Evolutionary conservation across 2,329 filamentous ascomycete species (phyloP).

Genomic region (Pseudogymnoascus sp.): DNA sequence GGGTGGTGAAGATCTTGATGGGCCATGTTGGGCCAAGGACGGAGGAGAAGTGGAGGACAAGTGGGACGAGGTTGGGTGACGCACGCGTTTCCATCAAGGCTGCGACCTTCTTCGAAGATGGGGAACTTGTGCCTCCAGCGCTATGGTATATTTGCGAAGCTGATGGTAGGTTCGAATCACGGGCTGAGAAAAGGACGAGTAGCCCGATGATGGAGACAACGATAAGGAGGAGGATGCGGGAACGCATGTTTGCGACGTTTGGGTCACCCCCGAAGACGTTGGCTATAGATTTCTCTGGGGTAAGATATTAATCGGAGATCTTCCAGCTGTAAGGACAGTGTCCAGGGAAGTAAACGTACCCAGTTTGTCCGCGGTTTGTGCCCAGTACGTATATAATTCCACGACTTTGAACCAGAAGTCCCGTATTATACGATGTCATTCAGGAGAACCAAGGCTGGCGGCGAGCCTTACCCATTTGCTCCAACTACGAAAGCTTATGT

Average conservation of each 20-base stretch:
- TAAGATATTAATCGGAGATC: not conserved
- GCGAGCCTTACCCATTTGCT: not conserved
- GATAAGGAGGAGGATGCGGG: not conserved
- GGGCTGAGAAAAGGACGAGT: not conserved
- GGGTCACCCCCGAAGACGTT: not conserved
- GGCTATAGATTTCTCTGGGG: not conserved
- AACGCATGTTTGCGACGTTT: not conserved
- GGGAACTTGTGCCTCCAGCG: not conserved
- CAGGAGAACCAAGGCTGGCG: slow-evolving; percentile 2
- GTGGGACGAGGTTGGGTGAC: slow-evolving; percentile 29
- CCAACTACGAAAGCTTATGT: not conserved
- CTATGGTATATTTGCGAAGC: slow-evolving; percentile 5
- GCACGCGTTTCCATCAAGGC: slow-evolving; percentile 34
- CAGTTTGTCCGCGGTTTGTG: not conserved
- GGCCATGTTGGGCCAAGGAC: slow-evolving; percentile 39
- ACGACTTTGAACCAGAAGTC: not conserved
- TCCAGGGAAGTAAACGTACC: not conserved
- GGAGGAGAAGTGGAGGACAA: slow-evolving; percentile 34
- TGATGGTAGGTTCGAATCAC: not conserved
- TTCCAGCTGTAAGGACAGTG: not conserved
- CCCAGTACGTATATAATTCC: not conserved
- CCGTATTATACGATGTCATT: not conserved
- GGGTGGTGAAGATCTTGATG: slow-evolving; percentile 36
- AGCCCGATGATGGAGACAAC: not conserved
- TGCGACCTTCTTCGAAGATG: slow-evolving; percentile 25